Evolutionary conservation across 352 stramenopile species (phyloP).

Genomic region (Pythium myriotylum): DNA sequence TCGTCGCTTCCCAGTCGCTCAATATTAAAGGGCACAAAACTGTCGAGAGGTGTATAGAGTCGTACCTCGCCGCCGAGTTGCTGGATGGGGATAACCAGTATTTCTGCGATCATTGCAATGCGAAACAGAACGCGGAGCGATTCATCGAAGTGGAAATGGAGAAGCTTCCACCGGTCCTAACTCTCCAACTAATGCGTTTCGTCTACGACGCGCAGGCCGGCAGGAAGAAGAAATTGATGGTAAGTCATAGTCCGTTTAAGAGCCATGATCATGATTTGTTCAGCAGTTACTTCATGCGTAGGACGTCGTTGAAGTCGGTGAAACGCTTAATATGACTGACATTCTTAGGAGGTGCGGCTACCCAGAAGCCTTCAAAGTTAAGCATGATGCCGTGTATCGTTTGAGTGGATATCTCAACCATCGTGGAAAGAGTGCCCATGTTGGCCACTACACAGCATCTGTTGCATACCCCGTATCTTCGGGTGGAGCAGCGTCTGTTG

Average conservation of each 20-base stretch:
- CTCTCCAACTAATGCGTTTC: constrained; percentile 84
- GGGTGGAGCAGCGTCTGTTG: constrained; percentile 10
- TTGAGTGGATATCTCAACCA: constrained; percentile 84
- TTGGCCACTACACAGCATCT: constrained; percentile 86
- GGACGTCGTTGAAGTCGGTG: constrained; percentile 84
- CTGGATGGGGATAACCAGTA: constrained; percentile 89
- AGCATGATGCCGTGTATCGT: constrained; percentile 57
- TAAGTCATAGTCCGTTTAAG: too few species aligned
- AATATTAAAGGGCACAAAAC: constrained; percentile 85
- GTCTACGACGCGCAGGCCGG: constrained; percentile 79
- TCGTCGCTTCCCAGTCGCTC: constrained; percentile 48
- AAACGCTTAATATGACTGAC: constrained; percentile 80
- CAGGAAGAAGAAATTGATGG: constrained; percentile 87
- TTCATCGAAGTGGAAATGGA: constrained; percentile 67
- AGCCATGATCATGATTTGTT: too few species aligned
- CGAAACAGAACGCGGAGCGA: constrained; percentile 77
- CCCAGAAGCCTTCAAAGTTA: constrained; percentile 38
- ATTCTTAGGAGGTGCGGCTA: constrained; percentile 51
- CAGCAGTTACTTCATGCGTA: too few species aligned
- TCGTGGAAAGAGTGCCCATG: constrained; percentile 76
- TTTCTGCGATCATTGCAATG: constrained; percentile 74
- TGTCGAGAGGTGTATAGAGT: constrained; percentile 68
- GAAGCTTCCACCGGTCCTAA: constrained; percentile 67
- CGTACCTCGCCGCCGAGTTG: constrained; percentile 72
- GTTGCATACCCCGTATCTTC: constrained; percentile 54